Percentiles rank a stretch among this genome's conserved stretches.
These are phyloP conservation scores for Hanseniaspora jakobsenii DNA, from an alignment of 805 yeast genomes.

Conservation along the genomic window DNA sequence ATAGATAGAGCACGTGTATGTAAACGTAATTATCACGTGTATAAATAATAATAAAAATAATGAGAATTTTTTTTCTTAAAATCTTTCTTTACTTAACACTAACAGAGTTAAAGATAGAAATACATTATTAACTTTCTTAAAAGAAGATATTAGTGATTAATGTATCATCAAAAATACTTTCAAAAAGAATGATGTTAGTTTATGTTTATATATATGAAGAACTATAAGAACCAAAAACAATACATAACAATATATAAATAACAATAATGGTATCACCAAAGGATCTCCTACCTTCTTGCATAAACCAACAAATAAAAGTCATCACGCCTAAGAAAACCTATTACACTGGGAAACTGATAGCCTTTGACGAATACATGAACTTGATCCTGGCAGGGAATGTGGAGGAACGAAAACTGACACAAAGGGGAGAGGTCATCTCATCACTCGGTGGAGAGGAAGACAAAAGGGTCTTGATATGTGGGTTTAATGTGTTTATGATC, in stretches of 20 bases:
- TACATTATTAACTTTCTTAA: no score
- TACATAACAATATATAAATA: background rate
- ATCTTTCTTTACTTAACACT: no score
- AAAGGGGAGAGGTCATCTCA: conserved; percentile 12
- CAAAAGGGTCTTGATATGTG: conserved; percentile 57
- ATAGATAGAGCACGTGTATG: no score
- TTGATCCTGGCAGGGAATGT: conserved; percentile 68
- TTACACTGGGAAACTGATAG: conserved; percentile 77
- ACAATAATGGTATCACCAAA: conserved; percentile 41
- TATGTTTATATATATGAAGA: background rate
- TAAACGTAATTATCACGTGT: no score
- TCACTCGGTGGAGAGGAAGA: conserved; percentile 30
- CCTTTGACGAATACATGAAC: conserved; percentile 92
- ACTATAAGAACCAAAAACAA: background rate
- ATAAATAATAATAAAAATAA: no score
- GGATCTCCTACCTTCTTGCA: conserved; percentile 77
- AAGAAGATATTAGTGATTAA: no score
- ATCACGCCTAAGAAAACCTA: conserved; percentile 55
- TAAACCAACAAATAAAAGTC: conserved; percentile 69
- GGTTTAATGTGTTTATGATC: conserved; percentile 61
- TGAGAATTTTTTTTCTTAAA: no score
- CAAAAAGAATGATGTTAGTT: no score
- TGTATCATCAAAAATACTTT: no score
- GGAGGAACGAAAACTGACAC: conserved; percentile 19
- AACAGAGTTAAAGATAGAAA: no score